Evolutionary conservation across 345 rosid genomes (phyloP).

Genomic region (Citrus cavaleriei): DNA sequence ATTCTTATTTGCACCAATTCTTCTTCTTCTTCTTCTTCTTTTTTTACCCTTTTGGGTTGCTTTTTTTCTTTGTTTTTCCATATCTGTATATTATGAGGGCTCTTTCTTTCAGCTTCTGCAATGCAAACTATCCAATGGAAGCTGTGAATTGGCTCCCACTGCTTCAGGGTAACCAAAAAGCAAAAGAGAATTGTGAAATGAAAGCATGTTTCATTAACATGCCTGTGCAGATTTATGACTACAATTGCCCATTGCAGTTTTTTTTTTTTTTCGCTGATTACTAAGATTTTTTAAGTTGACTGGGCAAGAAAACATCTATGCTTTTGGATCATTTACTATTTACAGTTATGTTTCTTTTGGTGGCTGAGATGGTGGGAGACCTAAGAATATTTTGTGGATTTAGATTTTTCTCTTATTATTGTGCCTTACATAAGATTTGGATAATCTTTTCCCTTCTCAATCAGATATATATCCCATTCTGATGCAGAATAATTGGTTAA

Average conservation of each 20-base stretch:
- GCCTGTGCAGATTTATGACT: not conserved
- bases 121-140: not conserved
- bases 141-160: not conserved
- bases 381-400: not conserved
- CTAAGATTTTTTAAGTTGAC: not conserved
- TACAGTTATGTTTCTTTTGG: not conserved
- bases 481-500: too few species aligned
- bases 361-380: not conserved
- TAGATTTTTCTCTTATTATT: not conserved
- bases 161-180: not conserved
- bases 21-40: not conserved
- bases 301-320: not conserved
- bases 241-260: not conserved
- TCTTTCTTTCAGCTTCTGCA: not conserved
- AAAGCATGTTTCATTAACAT: not conserved
- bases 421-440: not conserved
- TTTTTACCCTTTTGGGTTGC: not conserved
- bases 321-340: not conserved
- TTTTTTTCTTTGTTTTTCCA: not conserved
- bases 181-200: not conserved
- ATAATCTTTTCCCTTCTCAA: not conserved
- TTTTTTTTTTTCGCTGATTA: not conserved
- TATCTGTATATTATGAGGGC: not conserved
- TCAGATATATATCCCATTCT: not conserved
- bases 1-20: not conserved